A percentile compares a stretch with the other conserved stretches of the same genome.
Conservation (phyloP, 1,284 basidiomycete genomes). For the Sporisorium iseilematis-ciliati region DNA sequence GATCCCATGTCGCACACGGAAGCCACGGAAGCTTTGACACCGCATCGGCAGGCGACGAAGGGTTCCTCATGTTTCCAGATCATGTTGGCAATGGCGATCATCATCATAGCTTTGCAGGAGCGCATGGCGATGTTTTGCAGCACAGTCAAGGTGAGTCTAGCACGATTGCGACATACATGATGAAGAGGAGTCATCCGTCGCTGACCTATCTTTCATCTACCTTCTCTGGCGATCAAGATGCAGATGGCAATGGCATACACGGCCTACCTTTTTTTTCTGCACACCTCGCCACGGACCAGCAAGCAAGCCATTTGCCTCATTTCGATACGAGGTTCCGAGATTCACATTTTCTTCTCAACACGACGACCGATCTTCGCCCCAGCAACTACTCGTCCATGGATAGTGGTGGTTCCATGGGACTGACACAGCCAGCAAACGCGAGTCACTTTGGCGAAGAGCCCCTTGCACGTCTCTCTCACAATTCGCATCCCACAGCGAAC, state of each 20-base stretch:
- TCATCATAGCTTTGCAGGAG: neutral
- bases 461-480: neutral
- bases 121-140: neutral
- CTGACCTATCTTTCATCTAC: neutral
- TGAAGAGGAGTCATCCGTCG: neutral
- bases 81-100: neutral
- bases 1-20: constrained; percentile 1
- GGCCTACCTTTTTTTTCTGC: constrained; percentile 3
- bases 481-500: too few species aligned
- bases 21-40: neutral
- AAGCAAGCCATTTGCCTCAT: neutral
- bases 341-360: neutral
- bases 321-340: neutral
- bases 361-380: neutral
- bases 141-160: neutral
- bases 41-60: neutral
- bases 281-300: neutral
- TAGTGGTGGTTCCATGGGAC: neutral
- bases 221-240: neutral
- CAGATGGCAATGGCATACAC: constrained; percentile 1
- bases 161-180: neutral
- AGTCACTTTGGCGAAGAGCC: neutral
- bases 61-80: neutral
- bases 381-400: neutral
- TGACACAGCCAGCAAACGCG: neutral